Evolutionary conservation across 495 filamentous ascomycete genomes (phyloP).

Genomic region (Parathielavia appendiculata): DNA sequence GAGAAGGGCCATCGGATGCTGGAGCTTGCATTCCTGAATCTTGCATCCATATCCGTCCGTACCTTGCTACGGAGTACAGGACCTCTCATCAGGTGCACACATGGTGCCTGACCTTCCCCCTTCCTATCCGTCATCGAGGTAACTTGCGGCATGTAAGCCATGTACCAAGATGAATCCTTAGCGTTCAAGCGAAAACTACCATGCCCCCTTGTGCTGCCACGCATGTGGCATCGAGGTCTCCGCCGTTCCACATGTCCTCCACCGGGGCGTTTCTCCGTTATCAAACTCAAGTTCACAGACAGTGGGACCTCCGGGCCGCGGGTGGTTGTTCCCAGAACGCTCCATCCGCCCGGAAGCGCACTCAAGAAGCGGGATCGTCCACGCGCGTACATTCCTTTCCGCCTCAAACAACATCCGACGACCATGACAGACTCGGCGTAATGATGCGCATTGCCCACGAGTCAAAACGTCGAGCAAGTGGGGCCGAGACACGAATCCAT

Average conservation of each 20-base stretch:
- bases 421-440: conserved; percentile 24
- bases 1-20: conserved; percentile 18
- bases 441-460: conserved; percentile 37
- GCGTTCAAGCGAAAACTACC: too few relatives aligned
- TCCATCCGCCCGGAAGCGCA: conserved; percentile 2
- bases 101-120: too few relatives aligned
- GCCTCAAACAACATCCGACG: background rate
- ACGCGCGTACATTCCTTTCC: conserved; percentile 14
- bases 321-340: background rate
- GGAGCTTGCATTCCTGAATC: conserved; percentile 21
- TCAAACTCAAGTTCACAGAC: background rate
- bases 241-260: conserved; percentile 1
- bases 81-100: background rate
- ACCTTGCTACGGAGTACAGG: background rate
- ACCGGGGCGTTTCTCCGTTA: background rate
- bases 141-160: too few relatives aligned
- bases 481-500: conserved; percentile 24
- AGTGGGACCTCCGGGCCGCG: background rate
- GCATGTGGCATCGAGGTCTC: background rate
- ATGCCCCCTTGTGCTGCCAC: too few relatives aligned
- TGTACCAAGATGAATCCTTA: too few relatives aligned
- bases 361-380: background rate
- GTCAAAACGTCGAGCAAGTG: conserved; percentile 30
- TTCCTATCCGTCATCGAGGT: too few relatives aligned
- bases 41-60: background rate